phyloP scores from a whole-genome alignment of 2,329 filamentous ascomycete genomes.

The Pezicula radicicola region DNA sequence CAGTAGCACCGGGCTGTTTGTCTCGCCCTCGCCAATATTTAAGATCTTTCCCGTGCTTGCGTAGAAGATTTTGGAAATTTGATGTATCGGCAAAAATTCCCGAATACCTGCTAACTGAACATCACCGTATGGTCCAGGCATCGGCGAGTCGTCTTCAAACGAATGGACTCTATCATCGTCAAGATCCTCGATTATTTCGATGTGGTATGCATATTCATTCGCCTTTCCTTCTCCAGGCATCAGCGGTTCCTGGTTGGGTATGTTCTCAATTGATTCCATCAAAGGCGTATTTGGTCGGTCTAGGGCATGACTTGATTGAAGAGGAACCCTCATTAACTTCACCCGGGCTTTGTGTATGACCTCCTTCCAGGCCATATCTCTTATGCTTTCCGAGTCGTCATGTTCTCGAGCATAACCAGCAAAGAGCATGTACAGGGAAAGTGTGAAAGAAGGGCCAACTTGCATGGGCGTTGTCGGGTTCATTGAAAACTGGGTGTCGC shows the following conservation, averaged over 20 bases:
- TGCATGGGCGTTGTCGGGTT: slow-evolving; percentile 65
- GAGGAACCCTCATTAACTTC: slow-evolving; percentile 50
- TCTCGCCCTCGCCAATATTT: slow-evolving; percentile 66
- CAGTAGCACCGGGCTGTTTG: slow-evolving; percentile 65
- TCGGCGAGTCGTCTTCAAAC: slow-evolving; percentile 55
- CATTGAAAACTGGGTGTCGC: slow-evolving; percentile 77
- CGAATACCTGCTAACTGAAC: slow-evolving; percentile 61
- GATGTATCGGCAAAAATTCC: slow-evolving; percentile 65
- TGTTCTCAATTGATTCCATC: slow-evolving; percentile 23
- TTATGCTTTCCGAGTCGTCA: slow-evolving; percentile 18
- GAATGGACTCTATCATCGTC: slow-evolving; percentile 68
- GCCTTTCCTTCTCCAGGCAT: slow-evolving; percentile 20
- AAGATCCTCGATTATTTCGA: slow-evolving; percentile 67
- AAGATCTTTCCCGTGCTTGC: slow-evolving; percentile 73
- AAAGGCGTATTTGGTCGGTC: not conserved
- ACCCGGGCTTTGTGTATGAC: slow-evolving; percentile 90
- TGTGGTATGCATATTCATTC: slow-evolving; percentile 65
- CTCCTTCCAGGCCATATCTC: slow-evolving; percentile 80
- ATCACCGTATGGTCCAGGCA: slow-evolving; percentile 54
- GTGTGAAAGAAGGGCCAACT: slow-evolving; percentile 79
- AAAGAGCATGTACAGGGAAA: slow-evolving; percentile 96
- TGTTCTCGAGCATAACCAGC: slow-evolving; percentile 65
- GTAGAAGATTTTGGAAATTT: slow-evolving; percentile 76
- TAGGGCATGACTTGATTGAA: slow-evolving; percentile 6
- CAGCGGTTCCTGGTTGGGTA: slow-evolving; percentile 31